Evolutionary conservation across 163 green algal genomes (phyloP), one percentile per base, ranked within the genome.

Genomic region (Chloromonas sp.): DNA sequence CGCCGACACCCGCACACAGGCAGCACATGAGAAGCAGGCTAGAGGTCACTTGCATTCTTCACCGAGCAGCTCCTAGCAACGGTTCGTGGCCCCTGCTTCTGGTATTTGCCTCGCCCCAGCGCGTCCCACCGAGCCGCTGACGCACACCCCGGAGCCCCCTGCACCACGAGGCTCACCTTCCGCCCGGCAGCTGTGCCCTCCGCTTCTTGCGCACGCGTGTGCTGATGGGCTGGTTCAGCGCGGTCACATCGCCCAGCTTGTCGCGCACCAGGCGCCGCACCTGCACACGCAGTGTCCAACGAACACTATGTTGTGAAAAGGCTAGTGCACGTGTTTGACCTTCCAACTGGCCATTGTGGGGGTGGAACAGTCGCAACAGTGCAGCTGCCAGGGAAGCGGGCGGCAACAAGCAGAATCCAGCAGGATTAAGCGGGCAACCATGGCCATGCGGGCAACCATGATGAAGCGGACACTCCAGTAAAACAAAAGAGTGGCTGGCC

Each of bases 191-290:
- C 36, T 61, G 15, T 5, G 78, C 79, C 60, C 62, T 70, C 71
- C 58, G 57, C 82, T 87, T 90, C 84, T 88, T 91, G 2, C 80
- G 79, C 0, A 88, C 81, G 60, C 86, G 89, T 66, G 81, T 81
- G 61, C 71, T 76, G 57, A 88, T n/a, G 11, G 36, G 2, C 5
- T 81, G 76, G 5, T 84, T 76, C 15, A 94, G 89, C 2, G 90
- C 83, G 0, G 87, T 86, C 2, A 82, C 78, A 0, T 89, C 87
- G 5, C 81, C 87, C n/a, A 92, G 84, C 13, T 86, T 83, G 78
- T 92, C 88, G 0, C 78, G 61, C 1, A 87, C 87, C 59, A 91
- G 77, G n/a, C n/a, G 74, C 13, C 91, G 86, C 58, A 92, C 88
- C 90, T 93, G 14, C 71, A 79, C 13, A 74, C 11, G 66, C 36